phyloP scores from a whole-genome alignment of 2,329 filamentous ascomycete genomes.

The Phyllosticta paracitricarpa region DNA sequence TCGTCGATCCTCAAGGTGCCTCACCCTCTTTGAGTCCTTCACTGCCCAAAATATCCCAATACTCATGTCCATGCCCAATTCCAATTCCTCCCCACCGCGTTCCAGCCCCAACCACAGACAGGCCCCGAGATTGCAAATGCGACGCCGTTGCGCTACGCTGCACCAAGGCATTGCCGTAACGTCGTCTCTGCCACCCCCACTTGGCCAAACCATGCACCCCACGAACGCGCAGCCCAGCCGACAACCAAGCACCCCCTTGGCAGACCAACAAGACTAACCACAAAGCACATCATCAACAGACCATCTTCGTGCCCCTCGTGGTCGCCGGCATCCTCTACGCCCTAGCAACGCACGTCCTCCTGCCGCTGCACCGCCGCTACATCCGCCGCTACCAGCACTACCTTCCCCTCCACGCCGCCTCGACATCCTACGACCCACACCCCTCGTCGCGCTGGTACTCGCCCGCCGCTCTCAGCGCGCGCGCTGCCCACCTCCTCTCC shows the following conservation, averaged over 20 bases:
- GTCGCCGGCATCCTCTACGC: slow-evolving; percentile 34
- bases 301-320: slow-evolving; percentile 36
- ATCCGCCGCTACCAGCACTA: slow-evolving; percentile 35
- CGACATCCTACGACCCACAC: slow-evolving; percentile 1
- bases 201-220: neutral
- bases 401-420: slow-evolving; percentile 27
- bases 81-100: neutral
- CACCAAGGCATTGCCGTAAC: neutral
- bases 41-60: neutral
- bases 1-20: slow-evolving; percentile 25
- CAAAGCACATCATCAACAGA: slow-evolving; percentile 19
- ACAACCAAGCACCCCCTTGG: neutral
- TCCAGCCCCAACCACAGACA: neutral
- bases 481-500: slow-evolving; percentile 18
- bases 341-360: slow-evolving; percentile 30
- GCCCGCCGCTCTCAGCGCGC: slow-evolving; percentile 19
- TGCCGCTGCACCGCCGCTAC: slow-evolving; percentile 36
- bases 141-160: neutral
- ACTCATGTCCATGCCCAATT: neutral
- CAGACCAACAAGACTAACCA: neutral
- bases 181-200: neutral
- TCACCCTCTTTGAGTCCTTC: neutral
- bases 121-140: neutral
- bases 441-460: slow-evolving; percentile 19
- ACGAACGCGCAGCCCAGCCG: neutral